phyloP scores from a whole-genome alignment of 352 stramenopile genomes.

The Thalassiosira mediterranea region DNA sequence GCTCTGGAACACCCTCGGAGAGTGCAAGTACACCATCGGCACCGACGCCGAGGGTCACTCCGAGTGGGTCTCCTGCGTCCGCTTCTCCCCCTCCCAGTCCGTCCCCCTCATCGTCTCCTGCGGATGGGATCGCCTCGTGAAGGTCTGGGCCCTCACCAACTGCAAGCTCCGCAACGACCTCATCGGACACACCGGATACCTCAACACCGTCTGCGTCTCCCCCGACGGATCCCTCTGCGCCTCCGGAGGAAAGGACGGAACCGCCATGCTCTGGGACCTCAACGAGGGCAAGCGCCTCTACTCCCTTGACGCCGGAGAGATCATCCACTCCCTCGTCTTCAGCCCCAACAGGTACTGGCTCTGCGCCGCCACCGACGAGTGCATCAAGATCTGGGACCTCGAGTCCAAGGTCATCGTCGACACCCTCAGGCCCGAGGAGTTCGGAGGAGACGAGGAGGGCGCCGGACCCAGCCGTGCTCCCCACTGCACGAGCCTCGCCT shows the following conservation, averaged over 20 bases:
- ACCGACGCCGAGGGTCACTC: conserved; percentile 94
- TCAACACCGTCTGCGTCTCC: conserved; percentile 99
- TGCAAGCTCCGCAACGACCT: conserved; percentile 99
- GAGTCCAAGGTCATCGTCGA: conserved; percentile 99
- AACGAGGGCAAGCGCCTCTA: conserved; percentile 99
- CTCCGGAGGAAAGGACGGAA: conserved; percentile 99
- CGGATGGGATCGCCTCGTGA: conserved; percentile 99
- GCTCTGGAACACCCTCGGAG: conserved; percentile 99
- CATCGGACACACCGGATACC: conserved; percentile 98
- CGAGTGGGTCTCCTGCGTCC: conserved; percentile 99
- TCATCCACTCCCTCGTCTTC: conserved; percentile 98
- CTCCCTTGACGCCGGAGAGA: conserved; percentile 96
- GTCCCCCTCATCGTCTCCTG: conserved; percentile 97
- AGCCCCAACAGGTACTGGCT: conserved; percentile 99
- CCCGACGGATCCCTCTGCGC: conserved; percentile 99
- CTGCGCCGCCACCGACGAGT: conserved; percentile 96
- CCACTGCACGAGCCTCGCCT: conserved; percentile 97
- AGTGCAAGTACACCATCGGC: conserved; percentile 99
- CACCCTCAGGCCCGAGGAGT: conserved; percentile 91
- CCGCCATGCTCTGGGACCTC: conserved; percentile 99
- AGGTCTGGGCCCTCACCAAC: conserved; percentile 98
- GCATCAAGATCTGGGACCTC: conserved; percentile 99
- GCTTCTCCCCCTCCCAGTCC: conserved; percentile 95
- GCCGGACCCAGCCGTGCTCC: conserved; percentile 81
- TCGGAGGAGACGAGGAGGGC: conserved; percentile 91